Evolutionary conservation across 208 protist genomes (phyloP).

Genomic region (Trypanosoma theileri): DNA sequence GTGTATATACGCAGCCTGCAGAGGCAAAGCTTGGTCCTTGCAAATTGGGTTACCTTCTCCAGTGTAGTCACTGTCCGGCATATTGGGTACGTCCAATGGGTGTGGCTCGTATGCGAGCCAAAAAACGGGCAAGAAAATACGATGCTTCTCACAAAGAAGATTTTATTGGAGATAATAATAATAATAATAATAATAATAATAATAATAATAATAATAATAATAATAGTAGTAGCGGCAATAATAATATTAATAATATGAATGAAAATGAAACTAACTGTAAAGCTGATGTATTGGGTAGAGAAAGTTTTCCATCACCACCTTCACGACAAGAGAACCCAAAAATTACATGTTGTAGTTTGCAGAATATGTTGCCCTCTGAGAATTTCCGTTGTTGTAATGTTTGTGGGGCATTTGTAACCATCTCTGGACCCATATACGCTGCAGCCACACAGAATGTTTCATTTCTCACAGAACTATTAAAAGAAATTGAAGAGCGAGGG

Average conservation of each 20-base stretch:
- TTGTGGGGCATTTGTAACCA: conserved; percentile 71
- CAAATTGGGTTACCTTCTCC: conserved; percentile 91
- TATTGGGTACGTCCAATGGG: conserved; percentile 93
- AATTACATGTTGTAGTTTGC: conserved; percentile 39
- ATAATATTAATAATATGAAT: neutral
- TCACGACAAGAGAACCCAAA: conserved; percentile 49
- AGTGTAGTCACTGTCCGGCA: conserved; percentile 95
- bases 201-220: conserved; percentile 5
- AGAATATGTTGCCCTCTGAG: conserved; percentile 22
- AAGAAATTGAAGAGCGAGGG: conserved; percentile 64
- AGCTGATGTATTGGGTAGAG: conserved; percentile 19
- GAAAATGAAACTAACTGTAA: conserved; percentile 7
- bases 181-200: conserved; percentile 13
- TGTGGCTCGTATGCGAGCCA: conserved; percentile 24
- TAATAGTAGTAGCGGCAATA: neutral
- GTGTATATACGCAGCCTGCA: conserved; percentile 91
- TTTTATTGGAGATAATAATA: conserved; percentile 1
- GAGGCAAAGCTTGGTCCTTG: conserved; percentile 89
- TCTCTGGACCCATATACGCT: conserved; percentile 94
- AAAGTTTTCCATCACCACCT: conserved; percentile 46
- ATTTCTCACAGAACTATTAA: conserved; percentile 76
- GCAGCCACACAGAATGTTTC: conserved; percentile 84
- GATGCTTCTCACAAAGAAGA: neutral
- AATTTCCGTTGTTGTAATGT: conserved; percentile 55
- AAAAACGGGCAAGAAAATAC: conserved; percentile 20